Base-by-base conservation (phyloP, 2,329 filamentous ascomycete genomes). In the Hypocrella siamensis region DNA sequence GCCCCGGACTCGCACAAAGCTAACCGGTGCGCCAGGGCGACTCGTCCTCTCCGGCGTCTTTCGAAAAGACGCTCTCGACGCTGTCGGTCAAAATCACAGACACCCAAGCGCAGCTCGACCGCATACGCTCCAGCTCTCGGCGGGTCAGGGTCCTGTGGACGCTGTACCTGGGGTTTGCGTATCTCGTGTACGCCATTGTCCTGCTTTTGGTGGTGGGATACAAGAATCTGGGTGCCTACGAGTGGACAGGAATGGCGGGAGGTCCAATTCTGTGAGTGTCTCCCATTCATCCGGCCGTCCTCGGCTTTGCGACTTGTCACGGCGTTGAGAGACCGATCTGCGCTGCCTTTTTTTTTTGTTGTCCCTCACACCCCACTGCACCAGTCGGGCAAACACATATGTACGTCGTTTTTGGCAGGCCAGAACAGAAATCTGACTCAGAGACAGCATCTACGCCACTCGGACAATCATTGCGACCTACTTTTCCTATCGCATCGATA, bases 111-210 rank as follows among this genome's bases (percentile, higher is more conserved):
- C 72, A 68, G 31, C 76, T 94, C 42, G 85, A 93, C 46, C 64
- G 63, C 26, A 66, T 79, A 25, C 75, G 83, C 29, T 68, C 78
- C 43, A 71, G 70, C 38, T 75, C 81, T 31, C 75, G 88, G 35
- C 79, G 86, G 36, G 70, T 79, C 45, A 88, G 80, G 43, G 82
- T 84, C 24, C 70, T 96, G 34, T 85, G 77, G 73, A 93, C 85
- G 0, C 70, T 98, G 11, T 98, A 96, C 52, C 75, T 86, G 3
- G 75, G 75, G 34, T 88, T 98, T 46, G 82, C 79, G 31, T 98
- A 96, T 54, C 75, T 94, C 4, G 71, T 96, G 29, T 86, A 84
- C 45, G 69, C 75, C 8, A 75, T 93, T 18, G 78, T 96, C 32
- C 65, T 92, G 28, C 67, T 79, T 4, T 66, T 98, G 6, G 84